These are phyloP conservation scores for Kockiozyma suomiensis DNA, from an alignment of 805 yeast species.

Conservation along the genomic window DNA sequence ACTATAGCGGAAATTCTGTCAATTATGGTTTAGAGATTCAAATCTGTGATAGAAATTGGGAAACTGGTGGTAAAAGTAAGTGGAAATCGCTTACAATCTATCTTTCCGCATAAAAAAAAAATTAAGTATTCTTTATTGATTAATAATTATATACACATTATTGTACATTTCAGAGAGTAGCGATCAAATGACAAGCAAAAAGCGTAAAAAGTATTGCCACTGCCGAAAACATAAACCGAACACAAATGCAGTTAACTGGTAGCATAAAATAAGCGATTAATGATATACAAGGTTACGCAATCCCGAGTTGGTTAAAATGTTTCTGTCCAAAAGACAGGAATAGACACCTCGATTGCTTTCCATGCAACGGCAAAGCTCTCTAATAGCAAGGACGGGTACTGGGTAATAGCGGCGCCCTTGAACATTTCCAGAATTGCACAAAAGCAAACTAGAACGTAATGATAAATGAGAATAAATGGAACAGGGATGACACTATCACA, in stretches of 20 bases:
- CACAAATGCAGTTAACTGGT: too few species aligned
- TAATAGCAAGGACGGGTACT: conserved; percentile 30
- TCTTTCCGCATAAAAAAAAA: not conserved
- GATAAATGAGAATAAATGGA: conserved; percentile 75
- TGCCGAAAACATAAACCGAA: not conserved
- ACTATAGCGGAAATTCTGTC: not conserved
- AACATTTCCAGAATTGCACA: conserved; percentile 57
- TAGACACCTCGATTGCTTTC: conserved; percentile 33
- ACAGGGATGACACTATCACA: conserved; percentile 55
- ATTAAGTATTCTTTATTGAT: too few species aligned
- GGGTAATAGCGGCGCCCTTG: conserved; percentile 14
- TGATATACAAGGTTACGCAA: not conserved
- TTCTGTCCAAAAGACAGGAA: conserved; percentile 22
- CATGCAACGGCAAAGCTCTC: conserved; percentile 28
- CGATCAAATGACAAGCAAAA: not conserved
- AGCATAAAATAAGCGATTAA: too few species aligned
- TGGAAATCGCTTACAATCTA: conserved; percentile 20
- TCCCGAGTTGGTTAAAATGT: not conserved
- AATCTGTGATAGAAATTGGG: conserved; percentile 20
- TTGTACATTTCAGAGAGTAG: not conserved
- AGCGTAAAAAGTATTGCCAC: not conserved
- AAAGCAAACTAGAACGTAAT: conserved; percentile 88
- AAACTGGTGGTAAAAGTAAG: conserved; percentile 11
- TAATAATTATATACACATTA: too few species aligned
- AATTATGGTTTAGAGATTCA: conserved; percentile 16